These are phyloP conservation scores for Plectosphaerella cucumerina DNA, from an alignment of 2,329 filamentous ascomycete species.

Conservation along the genomic window DNA sequence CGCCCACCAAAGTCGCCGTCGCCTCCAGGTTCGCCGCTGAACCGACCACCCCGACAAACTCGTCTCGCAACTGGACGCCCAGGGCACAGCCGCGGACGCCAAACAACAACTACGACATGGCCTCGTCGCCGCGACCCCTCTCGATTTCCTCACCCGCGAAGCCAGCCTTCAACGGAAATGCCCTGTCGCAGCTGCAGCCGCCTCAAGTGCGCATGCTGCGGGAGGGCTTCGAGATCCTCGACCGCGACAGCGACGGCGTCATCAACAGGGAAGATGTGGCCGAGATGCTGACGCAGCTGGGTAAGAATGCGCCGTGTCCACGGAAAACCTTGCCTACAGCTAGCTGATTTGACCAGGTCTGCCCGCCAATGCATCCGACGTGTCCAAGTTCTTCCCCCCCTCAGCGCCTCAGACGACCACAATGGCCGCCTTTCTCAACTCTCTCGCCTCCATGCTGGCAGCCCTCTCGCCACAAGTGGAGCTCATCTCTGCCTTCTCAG, in stretches of 20 bases:
- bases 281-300: slow-evolving; percentile 83
- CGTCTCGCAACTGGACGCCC: slow-evolving; percentile 32
- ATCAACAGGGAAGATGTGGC: slow-evolving; percentile 80
- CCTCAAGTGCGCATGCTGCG: slow-evolving; percentile 82
- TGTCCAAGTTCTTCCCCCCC: slow-evolving; percentile 80
- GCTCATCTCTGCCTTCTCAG: slow-evolving; percentile 83
- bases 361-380: slow-evolving; percentile 63
- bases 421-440: slow-evolving; percentile 81
- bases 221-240: slow-evolving; percentile 90
- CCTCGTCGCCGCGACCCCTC: slow-evolving; percentile 29
- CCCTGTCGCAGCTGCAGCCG: slow-evolving; percentile 70
- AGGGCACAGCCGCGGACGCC: slow-evolving; percentile 20
- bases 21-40: slow-evolving; percentile 31
- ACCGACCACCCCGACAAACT: slow-evolving; percentile 33
- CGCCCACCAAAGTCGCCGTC: slow-evolving; percentile 46
- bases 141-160: slow-evolving; percentile 26
- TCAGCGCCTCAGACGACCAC: slow-evolving; percentile 69
- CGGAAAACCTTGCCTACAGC: neutral
- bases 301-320: slow-evolving; percentile 34
- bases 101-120: slow-evolving; percentile 24
- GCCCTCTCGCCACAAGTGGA: slow-evolving; percentile 75
- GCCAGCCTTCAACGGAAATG: slow-evolving; percentile 41
- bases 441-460: slow-evolving; percentile 69
- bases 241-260: slow-evolving; percentile 79
- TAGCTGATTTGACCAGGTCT: slow-evolving; percentile 51